phyloP scores from a whole-genome alignment of 2,329 filamentous ascomycete species.

The Pseudogymnoascus sp. region DNA sequence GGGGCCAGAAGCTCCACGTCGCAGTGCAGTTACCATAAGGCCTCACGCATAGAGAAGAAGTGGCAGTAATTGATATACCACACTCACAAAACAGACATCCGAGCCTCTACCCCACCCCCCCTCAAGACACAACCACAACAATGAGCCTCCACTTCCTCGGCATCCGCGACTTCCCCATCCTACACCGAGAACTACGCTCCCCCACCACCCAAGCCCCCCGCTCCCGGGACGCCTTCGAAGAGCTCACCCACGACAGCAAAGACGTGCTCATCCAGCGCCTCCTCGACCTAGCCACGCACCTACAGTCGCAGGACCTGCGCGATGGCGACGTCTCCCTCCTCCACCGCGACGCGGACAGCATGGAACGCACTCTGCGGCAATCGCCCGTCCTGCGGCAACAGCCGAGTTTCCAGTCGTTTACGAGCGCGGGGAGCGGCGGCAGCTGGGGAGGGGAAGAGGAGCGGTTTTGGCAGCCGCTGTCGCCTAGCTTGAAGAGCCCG shows the following conservation, averaged over 20 bases:
- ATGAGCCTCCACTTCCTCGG: constrained; percentile 25
- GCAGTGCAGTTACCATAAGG: background rate
- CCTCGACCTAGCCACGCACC: constrained; percentile 27
- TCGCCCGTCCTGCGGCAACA: constrained; percentile 10
- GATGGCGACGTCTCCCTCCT: constrained; percentile 27
- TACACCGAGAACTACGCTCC: constrained; percentile 22
- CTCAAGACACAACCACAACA: background rate
- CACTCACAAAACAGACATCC: background rate
- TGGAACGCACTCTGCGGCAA: constrained; percentile 28
- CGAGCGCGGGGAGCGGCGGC: constrained; percentile 15
- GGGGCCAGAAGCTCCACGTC: background rate
- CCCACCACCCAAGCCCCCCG: constrained; percentile 12
- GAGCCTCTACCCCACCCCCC: background rate
- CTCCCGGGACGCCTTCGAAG: constrained; percentile 14
- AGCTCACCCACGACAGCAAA: constrained; percentile 24
- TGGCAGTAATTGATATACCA: background rate
- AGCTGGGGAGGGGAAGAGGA: constrained; percentile 15
- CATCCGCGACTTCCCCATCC: constrained; percentile 20
- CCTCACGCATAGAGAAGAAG: background rate
- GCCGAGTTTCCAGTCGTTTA: constrained; percentile 15
- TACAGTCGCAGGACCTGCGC: constrained; percentile 24
- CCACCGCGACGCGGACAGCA: constrained; percentile 31
- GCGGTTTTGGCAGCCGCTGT: constrained; percentile 21
- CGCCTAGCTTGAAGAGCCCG: constrained; percentile 14
- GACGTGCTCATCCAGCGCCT: constrained; percentile 30